Base-by-base conservation (phyloP, 139 green algal genomes). In the Pseudopediastrum boryanum region DNA sequence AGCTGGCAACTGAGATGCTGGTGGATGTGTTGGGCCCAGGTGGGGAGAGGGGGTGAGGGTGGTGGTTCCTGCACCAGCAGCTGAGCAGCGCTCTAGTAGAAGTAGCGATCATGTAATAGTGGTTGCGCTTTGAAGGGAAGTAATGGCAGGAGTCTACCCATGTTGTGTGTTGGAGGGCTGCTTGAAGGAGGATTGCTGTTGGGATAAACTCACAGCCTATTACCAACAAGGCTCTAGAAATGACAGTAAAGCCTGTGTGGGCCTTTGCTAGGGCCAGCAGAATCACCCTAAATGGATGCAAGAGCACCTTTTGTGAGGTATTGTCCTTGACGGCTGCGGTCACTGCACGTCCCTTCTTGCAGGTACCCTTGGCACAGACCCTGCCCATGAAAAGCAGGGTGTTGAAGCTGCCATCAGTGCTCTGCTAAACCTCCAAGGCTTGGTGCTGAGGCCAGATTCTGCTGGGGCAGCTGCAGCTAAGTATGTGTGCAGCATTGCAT, bases 1-100 rank as follows among this genome's bases (percentile, higher is more conserved):
- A 56, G 29, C 79, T 83, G 0, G 87, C 81, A 2, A 56, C 59
- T 0, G 75, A 86, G 21, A 39, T 88, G 23, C 74, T 85, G 52
- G 54, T 77, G 36, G 82, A 86, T 23, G 13, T 91, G n/a, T 64
- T 91, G 46, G 82, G 85, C 0, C 67, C 82, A 2, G n/a, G n/a
- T n/a, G n/a, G n/a, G n/a, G n/a, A n/a, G n/a, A n/a, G n/a, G n/a
- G n/a, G n/a, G n/a, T n/a, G n/a, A n/a, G n/a, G n/a, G n/a, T n/a
- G n/a, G n/a, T n/a, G n/a, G n/a, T n/a, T n/a, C n/a, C n/a, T n/a
- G n/a, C n/a, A n/a, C n/a, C n/a, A n/a, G n/a, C n/a, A n/a, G n/a
- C n/a, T n/a, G n/a, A n/a, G n/a, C n/a, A n/a, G n/a, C n/a, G n/a
- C n/a, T n/a, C n/a, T n/a, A n/a, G n/a, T n/a, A n/a, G n/a, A n/a